Percentiles rank a stretch among this genome's conserved stretches.
Conservation (phyloP, 306 rosid genomes). For the Abrus pulchellus region DNA sequence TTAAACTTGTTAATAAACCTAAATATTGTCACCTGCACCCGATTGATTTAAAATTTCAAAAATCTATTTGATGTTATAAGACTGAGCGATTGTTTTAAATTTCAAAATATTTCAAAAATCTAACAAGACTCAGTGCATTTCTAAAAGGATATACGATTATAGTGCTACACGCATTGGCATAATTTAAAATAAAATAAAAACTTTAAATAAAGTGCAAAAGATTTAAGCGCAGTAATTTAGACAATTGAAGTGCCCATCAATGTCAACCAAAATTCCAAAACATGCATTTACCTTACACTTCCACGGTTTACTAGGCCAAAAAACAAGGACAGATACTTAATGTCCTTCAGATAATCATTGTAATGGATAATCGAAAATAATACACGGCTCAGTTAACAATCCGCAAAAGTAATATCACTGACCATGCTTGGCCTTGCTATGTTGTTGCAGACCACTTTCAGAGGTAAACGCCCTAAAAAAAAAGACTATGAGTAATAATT, state of each 20-base stretch:
- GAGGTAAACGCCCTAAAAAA: constrained; percentile 65
- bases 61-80: too few species aligned
- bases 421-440: constrained; percentile 81
- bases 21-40: too few species aligned
- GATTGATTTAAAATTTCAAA: too few species aligned
- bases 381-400: not conserved
- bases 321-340: constrained; percentile 37
- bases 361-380: constrained; percentile 18
- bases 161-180: not conserved
- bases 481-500: not conserved
- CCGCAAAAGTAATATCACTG: constrained; percentile 33
- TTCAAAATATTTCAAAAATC: too few species aligned
- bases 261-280: constrained; percentile 40
- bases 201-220: not conserved
- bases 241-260: not conserved
- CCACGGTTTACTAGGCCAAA: constrained; percentile 33
- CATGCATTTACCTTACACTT: not conserved
- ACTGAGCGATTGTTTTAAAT: too few species aligned
- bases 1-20: too few species aligned
- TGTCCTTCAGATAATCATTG: constrained; percentile 24
- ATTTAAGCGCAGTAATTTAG: not conserved
- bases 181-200: not conserved
- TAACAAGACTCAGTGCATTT: too few species aligned
- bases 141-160: too few species aligned
- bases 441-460: constrained; percentile 74